Evolutionary conservation across 257 asterid genomes (phyloP).

Genomic region (Ilex asprella): DNA sequence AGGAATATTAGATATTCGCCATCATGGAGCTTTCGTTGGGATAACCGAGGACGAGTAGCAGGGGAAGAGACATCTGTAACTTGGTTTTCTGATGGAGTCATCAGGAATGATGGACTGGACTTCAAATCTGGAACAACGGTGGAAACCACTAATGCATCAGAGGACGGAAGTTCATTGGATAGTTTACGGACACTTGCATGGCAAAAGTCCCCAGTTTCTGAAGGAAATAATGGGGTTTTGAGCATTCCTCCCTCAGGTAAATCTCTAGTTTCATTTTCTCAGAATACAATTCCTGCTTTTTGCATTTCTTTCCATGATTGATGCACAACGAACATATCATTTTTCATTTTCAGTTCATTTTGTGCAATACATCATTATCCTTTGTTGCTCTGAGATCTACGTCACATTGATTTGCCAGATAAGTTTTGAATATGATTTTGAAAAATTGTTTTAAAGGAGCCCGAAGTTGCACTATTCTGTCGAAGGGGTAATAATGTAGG

Average conservation of each 20-base stretch:
- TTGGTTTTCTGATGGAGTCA: constrained; percentile 48
- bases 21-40: constrained; percentile 95
- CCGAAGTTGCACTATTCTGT: too few species aligned
- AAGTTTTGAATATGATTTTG: too few species aligned
- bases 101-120: constrained; percentile 34
- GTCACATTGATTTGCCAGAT: too few species aligned
- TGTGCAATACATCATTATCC: not conserved
- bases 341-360: constrained; percentile 1
- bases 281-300: not conserved
- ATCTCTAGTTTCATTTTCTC: not conserved
- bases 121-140: constrained; percentile 53
- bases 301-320: not conserved
- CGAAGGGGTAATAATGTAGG: too few species aligned
- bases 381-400: too few species aligned
- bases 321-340: not conserved
- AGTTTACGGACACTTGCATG: constrained; percentile 55
- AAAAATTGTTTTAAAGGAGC: too few species aligned
- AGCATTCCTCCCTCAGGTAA: constrained; percentile 68
- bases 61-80: constrained; percentile 79
- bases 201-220: constrained; percentile 74
- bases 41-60: constrained; percentile 80
- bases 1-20: constrained; percentile 80
- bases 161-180: constrained; percentile 73
- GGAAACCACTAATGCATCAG: constrained; percentile 69
- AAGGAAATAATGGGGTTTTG: constrained; percentile 37